Evolutionary conservation across 768 basidiomycete genomes (phyloP), one percentile per base, ranked within the genome.

Genomic region (Auricularia auricula-judae): DNA sequence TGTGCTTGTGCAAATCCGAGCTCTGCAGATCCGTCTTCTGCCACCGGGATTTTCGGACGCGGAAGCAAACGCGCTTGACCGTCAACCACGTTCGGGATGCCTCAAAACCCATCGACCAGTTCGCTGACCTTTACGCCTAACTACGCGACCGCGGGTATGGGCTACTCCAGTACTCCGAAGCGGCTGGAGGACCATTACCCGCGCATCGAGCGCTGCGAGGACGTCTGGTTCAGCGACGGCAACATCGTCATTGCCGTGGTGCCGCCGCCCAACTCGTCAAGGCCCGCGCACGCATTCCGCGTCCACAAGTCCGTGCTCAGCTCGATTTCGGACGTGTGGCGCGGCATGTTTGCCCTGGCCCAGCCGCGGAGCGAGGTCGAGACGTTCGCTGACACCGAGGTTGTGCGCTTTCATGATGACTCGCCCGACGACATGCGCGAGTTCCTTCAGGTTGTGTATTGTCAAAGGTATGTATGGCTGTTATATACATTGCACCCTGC

Each of bases 231-330:
- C 14, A n/a, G 16, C 23, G 56, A 59, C 34, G 56, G 56, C 23
- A 59, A 59, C 56, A 34, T 59, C 34, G 56, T 59, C 29, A 14
- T 59, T 29, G 56, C 56, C 16, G 16, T 59, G 23, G 23, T 59
- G 23, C 56, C 56, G 34, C 29, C 23, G 56, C 58, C 65, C 4
- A 51, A 61, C 53, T 58, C 62, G 42, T 58, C 53, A n/a, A 43
- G 18, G 47, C 4, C n/a, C 11, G 59, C 44, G 18, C 61, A 42
- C 35, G 61, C 42, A 5, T 62, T n/a, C 36, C 61, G 36, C 36
- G 61, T 47, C 12, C 61, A 42, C 61, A 62, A 47, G 61, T 62
- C 43, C 12, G 56, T 59, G 33, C 29, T 59, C 1, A 18, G 56
- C 29, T 11, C 23, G 3, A 12, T 59, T 1, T 59, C 56, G 56